Evolutionary conservation across 2,329 filamentous ascomycete species (phyloP).

Genomic region (Delphinella strobiligena): DNA sequence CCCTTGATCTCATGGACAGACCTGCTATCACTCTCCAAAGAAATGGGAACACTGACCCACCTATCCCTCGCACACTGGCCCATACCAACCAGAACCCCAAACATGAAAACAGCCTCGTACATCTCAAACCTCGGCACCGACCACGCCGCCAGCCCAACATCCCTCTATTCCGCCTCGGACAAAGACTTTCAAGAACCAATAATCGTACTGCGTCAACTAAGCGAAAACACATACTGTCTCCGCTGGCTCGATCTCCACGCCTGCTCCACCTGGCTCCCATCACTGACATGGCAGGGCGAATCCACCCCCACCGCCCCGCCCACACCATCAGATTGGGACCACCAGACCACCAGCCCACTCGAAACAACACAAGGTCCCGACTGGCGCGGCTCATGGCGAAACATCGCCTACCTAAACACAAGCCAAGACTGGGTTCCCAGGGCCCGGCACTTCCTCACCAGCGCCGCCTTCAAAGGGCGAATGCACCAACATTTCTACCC

Average conservation of each 20-base stretch:
- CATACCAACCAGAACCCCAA: constrained; percentile 43
- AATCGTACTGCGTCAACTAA: constrained; percentile 43
- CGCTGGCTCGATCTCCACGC: constrained; percentile 52
- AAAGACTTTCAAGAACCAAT: constrained; percentile 45
- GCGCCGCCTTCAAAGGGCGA: neutral
- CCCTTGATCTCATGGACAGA: constrained; percentile 41
- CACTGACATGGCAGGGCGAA: constrained; percentile 23
- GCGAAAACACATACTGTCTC: constrained; percentile 43
- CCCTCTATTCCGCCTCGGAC: constrained; percentile 41
- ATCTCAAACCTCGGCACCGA: constrained; percentile 24
- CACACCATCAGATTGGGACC: no score
- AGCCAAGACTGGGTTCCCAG: constrained; percentile 4
- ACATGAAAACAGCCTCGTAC: constrained; percentile 31
- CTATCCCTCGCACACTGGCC: constrained; percentile 53
- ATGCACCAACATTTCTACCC: neutral
- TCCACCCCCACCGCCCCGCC: neutral
- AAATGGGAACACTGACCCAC: constrained; percentile 46
- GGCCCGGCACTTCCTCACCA: neutral
- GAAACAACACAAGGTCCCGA: constrained; percentile 2
- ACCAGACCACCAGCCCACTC: no score
- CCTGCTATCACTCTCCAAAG: constrained; percentile 40
- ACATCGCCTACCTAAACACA: constrained; percentile 6
- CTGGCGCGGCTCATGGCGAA: constrained; percentile 4
- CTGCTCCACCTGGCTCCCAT: constrained; percentile 43
- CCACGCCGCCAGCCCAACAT: constrained; percentile 38